A percentile compares a stretch with the other conserved stretches of the same genome.
These are phyloP conservation scores for Aurantiochytrium sp. DNA, from an alignment of 108 stramenopile genomes.

Conservation along the genomic window DNA sequence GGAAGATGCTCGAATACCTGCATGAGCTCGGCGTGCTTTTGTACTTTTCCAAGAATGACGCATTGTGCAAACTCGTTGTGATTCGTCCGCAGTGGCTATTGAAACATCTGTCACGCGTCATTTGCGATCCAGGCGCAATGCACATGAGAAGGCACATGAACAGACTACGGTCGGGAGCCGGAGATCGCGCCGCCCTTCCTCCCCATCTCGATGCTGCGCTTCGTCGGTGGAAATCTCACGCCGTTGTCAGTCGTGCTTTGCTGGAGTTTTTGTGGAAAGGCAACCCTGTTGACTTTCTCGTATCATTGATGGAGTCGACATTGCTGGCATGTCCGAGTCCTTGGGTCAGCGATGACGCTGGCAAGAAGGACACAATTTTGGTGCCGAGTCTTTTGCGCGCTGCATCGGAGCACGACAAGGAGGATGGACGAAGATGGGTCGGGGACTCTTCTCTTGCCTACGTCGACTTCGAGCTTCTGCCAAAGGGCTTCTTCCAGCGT, in stretches of 20 bases:
- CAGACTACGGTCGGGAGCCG: not conserved
- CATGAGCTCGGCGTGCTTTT: not conserved
- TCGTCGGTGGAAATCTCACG: not conserved
- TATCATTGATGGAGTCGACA: not conserved
- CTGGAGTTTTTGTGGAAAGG: not conserved
- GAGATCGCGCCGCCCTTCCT: too few relatives aligned
- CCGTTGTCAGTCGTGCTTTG: not conserved
- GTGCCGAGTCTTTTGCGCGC: not conserved
- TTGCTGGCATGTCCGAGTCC: not conserved
- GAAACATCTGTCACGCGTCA: not conserved
- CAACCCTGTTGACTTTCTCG: not conserved
- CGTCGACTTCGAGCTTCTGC: not conserved
- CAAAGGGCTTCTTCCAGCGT: not conserved
- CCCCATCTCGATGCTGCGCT: not conserved
- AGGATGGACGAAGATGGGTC: too few relatives aligned
- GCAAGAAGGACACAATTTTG: not conserved
- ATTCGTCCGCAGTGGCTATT: not conserved
- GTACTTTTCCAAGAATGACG: not conserved
- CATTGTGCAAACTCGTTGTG: not conserved
- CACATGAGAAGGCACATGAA: not conserved
- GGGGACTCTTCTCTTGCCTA: not conserved
- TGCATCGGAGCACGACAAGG: not conserved
- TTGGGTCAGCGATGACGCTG: not conserved
- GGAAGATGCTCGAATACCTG: not conserved
- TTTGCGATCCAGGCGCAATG: not conserved